Conservation (phyloP, 208 protist genomes). For the Leishmania martiniquensis region DNA sequence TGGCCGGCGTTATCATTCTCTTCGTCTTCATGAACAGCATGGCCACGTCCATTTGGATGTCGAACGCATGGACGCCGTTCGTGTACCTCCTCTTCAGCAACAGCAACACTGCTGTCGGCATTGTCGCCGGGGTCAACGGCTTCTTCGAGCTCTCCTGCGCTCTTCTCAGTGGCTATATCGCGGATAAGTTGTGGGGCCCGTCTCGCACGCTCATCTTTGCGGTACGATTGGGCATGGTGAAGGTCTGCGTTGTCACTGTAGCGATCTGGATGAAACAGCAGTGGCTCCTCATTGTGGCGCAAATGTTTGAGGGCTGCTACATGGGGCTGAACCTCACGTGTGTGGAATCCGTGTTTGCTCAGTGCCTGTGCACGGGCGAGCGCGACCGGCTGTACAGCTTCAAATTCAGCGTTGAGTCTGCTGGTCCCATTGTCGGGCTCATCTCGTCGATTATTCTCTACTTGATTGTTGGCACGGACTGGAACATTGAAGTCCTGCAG, state of each 20-base stretch:
- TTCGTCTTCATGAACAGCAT: conserved; percentile 79
- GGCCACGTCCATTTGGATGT: conserved; percentile 76
- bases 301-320: conserved; percentile 67
- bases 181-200: conserved; percentile 59
- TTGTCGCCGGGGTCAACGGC: conserved; percentile 69
- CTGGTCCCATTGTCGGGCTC: conserved; percentile 60
- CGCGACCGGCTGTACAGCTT: conserved; percentile 71
- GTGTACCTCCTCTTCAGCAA: conserved; percentile 54
- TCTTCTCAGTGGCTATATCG: conserved; percentile 52
- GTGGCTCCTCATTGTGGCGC: conserved; percentile 51
- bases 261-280: conserved; percentile 38
- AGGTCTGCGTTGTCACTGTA: conserved; percentile 38
- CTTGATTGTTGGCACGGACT: conserved; percentile 48
- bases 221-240: conserved; percentile 47
- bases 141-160: conserved; percentile 51
- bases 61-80: conserved; percentile 72
- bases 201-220: conserved; percentile 58
- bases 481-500: conserved; percentile 53
- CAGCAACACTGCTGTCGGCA: conserved; percentile 67
- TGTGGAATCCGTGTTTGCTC: conserved; percentile 72
- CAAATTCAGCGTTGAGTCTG: conserved; percentile 67
- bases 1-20: conserved; percentile 66
- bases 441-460: conserved; percentile 52
- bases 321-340: conserved; percentile 71
- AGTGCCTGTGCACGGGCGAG: conserved; percentile 60